Evolutionary conservation across 192 early-diverging fungal species (phyloP).

Genomic region (Backusella sp.): DNA sequence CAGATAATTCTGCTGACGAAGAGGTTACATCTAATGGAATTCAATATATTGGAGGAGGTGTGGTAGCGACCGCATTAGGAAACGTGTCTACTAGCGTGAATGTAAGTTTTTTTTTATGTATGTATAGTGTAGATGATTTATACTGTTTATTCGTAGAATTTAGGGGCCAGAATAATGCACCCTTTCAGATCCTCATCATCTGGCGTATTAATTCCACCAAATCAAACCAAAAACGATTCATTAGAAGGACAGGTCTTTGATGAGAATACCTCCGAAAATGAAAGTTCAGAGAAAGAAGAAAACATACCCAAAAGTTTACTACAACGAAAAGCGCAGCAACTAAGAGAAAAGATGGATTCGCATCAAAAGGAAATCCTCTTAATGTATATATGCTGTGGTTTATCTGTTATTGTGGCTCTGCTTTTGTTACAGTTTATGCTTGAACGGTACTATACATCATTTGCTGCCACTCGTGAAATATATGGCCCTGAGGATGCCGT

Average conservation of each 20-base stretch:
- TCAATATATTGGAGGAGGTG: conserved; percentile 14
- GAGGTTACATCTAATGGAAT: background rate
- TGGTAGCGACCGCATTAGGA: conserved; percentile 10
- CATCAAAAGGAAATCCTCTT: background rate
- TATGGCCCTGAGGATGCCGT: background rate
- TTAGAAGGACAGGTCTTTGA: background rate
- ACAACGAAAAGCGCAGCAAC: background rate
- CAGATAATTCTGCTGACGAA: background rate
- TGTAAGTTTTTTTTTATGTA: conserved; percentile 2
- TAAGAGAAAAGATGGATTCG: background rate
- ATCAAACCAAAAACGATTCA: background rate
- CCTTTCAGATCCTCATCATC: background rate
- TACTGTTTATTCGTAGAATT: background rate
- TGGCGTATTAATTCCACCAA: background rate
- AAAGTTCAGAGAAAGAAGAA: background rate
- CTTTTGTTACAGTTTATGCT: conserved; percentile 12
- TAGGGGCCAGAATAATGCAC: conserved; percentile 7
- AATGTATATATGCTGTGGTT: conserved; percentile 5
- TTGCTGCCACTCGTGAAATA: background rate
- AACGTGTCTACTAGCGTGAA: conserved; percentile 15
- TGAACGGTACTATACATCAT: background rate
- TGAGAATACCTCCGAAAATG: background rate
- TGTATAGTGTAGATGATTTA: background rate
- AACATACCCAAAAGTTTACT: background rate
- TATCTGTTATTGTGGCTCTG: conserved; percentile 12